phyloP scores from a whole-genome alignment of 1,139 yeast species.

The Hanseniaspora uvarum region DNA sequence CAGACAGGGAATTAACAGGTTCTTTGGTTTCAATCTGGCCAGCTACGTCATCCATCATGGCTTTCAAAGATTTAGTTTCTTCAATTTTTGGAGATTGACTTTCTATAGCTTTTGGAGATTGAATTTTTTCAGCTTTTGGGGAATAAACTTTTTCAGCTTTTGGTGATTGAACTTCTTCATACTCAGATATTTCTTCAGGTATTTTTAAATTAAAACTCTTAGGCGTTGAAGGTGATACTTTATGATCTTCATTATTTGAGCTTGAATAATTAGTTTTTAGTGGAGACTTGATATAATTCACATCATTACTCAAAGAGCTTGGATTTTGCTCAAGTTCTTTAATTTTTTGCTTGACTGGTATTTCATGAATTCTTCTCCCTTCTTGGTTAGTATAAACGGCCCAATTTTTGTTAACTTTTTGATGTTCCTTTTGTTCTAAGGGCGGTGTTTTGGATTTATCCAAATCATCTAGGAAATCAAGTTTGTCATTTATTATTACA shows the following conservation, averaged over 20 bases:
- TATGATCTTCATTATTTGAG: neutral
- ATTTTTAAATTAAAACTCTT: neutral
- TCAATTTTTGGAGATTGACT: neutral
- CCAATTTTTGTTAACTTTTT: conserved; percentile 13
- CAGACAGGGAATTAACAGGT: neutral
- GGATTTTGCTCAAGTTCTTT: conserved; percentile 9
- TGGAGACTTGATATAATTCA: neutral
- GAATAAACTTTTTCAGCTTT: no score
- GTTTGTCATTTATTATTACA: neutral
- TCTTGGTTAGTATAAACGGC: conserved; percentile 16
- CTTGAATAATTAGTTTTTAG: neutral
- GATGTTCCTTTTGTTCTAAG: neutral
- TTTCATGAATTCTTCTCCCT: conserved; percentile 16
- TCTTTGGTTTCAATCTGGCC: neutral
- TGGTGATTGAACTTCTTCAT: neutral
- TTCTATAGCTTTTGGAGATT: neutral
- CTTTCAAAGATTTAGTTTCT: no score
- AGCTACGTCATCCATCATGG: no score
- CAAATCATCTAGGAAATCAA: conserved; percentile 11
- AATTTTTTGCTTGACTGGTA: conserved; percentile 13
- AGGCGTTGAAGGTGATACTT: neutral
- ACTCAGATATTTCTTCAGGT: neutral
- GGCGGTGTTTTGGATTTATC: neutral
- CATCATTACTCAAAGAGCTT: neutral
- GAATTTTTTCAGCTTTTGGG: no score